Evolutionary conservation across 208 protist species (phyloP).

Genomic region (Trypanosoma rangeli): DNA sequence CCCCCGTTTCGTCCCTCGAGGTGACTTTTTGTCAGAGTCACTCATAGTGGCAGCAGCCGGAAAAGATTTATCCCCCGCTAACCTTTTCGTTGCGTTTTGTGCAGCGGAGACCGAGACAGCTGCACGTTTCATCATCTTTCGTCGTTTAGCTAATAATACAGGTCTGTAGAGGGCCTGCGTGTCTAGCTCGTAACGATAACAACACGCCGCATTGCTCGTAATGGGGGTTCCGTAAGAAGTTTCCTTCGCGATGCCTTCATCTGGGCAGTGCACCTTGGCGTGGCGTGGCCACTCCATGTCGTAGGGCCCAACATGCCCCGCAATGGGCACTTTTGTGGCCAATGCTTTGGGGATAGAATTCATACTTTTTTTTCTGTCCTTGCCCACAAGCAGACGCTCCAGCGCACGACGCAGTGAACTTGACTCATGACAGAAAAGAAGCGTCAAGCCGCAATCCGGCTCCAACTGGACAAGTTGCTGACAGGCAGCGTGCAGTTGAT

Average conservation of each 20-base stretch:
- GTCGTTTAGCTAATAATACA: constrained; percentile 30
- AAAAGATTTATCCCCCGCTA: neutral
- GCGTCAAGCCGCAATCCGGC: constrained; percentile 66
- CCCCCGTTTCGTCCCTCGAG: neutral
- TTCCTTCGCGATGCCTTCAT: constrained; percentile 49
- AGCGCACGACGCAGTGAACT: constrained; percentile 22
- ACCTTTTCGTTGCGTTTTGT: too few species aligned
- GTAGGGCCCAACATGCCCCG: constrained; percentile 62
- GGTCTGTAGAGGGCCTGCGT: constrained; percentile 57
- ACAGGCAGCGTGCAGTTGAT: constrained; percentile 54
- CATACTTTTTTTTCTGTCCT: neutral
- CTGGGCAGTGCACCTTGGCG: constrained; percentile 66
- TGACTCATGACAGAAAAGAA: constrained; percentile 76
- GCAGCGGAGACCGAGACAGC: neutral
- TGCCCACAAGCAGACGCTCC: constrained; percentile 18
- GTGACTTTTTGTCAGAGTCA: neutral
- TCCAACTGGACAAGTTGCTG: constrained; percentile 66
- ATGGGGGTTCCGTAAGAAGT: constrained; percentile 49
- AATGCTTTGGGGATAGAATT: constrained; percentile 42
- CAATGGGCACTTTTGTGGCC: constrained; percentile 52
- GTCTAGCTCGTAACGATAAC: constrained; percentile 72
- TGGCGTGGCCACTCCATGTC: constrained; percentile 60
- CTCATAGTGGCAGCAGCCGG: neutral
- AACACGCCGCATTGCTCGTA: constrained; percentile 53
- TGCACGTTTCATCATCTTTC: neutral